phyloP scores from a whole-genome alignment of 352 stramenopile species.

The Aphanomyces astaci region DNA sequence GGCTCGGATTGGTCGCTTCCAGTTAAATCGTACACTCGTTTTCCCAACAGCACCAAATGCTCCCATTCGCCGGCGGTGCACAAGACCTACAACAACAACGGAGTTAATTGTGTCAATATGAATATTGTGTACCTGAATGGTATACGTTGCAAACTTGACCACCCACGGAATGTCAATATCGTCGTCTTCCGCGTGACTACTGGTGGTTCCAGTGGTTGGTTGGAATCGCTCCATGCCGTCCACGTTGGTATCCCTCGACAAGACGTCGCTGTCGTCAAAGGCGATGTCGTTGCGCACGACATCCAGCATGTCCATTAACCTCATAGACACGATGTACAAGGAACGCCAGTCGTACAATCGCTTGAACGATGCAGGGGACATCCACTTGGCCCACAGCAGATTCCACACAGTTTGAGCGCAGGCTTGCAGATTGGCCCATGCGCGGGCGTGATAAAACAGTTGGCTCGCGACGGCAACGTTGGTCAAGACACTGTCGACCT shows the following conservation, averaged over 20 bases:
- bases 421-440: constrained; percentile 12
- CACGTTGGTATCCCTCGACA: not conserved
- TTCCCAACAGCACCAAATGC: constrained; percentile 11
- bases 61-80: constrained; percentile 11
- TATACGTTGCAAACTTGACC: not conserved
- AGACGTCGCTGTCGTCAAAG: not conserved
- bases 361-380: constrained; percentile 1
- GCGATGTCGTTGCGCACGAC: not conserved
- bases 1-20: constrained; percentile 31
- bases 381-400: constrained; percentile 8
- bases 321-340: constrained; percentile 8
- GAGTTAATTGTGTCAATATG: not conserved
- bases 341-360: constrained; percentile 3
- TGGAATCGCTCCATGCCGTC: not conserved
- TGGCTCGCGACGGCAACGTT: constrained; percentile 7
- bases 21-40: constrained; percentile 3
- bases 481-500: not conserved
- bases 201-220: not conserved
- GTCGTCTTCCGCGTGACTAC: not conserved
- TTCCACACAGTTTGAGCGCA: constrained; percentile 7
- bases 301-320: constrained; percentile 11
- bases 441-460: constrained; percentile 11
- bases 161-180: constrained; percentile 6
- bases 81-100: constrained; percentile 8
- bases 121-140: constrained; percentile 9